Conservation (phyloP, 805 yeast species). For the Middelhovenomyces tepae region DNA sequence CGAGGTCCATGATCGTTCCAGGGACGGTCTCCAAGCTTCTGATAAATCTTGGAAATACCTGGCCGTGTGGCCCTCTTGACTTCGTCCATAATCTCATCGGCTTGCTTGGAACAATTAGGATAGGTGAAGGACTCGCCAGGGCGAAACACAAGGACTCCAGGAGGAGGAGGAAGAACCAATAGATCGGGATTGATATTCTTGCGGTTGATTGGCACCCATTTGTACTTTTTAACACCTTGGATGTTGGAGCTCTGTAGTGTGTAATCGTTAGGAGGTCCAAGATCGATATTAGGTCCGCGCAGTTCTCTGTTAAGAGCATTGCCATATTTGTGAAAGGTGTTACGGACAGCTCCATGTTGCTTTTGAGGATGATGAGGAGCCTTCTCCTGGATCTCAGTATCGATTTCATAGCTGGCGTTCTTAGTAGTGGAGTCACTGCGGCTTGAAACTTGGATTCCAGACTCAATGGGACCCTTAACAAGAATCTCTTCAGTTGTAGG, state of each 20-base stretch:
- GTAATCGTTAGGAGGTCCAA: background rate
- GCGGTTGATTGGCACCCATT: conserved; percentile 33
- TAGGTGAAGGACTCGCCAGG: conserved; percentile 75
- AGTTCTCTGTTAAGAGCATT: too few species aligned
- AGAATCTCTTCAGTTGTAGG: too few species aligned
- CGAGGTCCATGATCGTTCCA: conserved; percentile 85
- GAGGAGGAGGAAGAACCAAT: conserved; percentile 68
- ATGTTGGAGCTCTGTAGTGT: conserved; percentile 3
- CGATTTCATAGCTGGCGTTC: too few species aligned
- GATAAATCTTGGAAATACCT: conserved; percentile 35
- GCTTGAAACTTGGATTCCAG: too few species aligned
- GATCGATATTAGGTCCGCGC: too few species aligned
- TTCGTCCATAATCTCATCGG: conserved; percentile 60
- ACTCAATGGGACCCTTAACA: too few species aligned
- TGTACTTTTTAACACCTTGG: conserved; percentile 10
- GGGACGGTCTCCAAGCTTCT: conserved; percentile 54
- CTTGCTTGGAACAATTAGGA: conserved; percentile 68
- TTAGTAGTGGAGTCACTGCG: too few species aligned
- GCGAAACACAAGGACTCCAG: conserved; percentile 81
- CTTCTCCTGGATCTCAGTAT: too few species aligned
- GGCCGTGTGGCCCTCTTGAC: conserved; percentile 47
- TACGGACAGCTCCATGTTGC: conserved; percentile 3
- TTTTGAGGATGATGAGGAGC: too few species aligned
- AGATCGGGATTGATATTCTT: conserved; percentile 47
- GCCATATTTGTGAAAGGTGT: too few species aligned